Evolutionary conservation across 2,329 filamentous ascomycete genomes (phyloP).

Genomic region (Fusarium neocosmosporiellum): DNA sequence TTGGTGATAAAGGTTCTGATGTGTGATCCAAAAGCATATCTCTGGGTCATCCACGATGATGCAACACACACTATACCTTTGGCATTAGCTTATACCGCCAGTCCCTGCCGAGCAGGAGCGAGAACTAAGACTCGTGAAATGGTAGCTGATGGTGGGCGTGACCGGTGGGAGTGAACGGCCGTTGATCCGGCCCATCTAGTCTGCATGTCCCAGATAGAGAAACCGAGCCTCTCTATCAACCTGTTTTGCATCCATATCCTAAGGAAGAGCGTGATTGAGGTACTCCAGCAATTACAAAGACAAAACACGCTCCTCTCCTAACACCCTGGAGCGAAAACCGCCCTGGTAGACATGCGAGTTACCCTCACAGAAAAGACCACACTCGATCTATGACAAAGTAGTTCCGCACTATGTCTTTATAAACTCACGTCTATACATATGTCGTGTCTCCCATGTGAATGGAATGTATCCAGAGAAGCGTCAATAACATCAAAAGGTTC

Average conservation of each 20-base stretch:
- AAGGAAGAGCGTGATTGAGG: background rate
- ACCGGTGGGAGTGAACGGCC: too few species aligned
- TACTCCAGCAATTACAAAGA: background rate
- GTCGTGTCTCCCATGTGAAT: background rate
- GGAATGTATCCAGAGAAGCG: background rate
- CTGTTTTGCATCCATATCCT: background rate
- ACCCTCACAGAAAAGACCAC: background rate
- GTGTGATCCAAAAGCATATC: background rate
- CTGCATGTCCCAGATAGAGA: background rate
- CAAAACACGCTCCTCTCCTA: background rate
- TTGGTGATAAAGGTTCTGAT: background rate
- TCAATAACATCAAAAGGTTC: background rate
- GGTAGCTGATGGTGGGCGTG: too few species aligned
- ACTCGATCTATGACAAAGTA: background rate
- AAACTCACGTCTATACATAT: background rate
- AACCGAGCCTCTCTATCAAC: background rate
- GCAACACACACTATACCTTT: background rate
- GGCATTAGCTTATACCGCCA: background rate
- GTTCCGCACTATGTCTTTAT: background rate
- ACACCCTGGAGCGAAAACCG: background rate
- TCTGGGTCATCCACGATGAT: background rate
- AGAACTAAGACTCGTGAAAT: too few species aligned
- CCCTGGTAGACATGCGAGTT: background rate
- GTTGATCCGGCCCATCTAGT: background rate
- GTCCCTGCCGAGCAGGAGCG: background rate